Evolutionary conservation across 2,329 filamentous ascomycete genomes (phyloP), one percentile per base, ranked within the genome.

Genomic region (Teratosphaeria zuluensis): DNA sequence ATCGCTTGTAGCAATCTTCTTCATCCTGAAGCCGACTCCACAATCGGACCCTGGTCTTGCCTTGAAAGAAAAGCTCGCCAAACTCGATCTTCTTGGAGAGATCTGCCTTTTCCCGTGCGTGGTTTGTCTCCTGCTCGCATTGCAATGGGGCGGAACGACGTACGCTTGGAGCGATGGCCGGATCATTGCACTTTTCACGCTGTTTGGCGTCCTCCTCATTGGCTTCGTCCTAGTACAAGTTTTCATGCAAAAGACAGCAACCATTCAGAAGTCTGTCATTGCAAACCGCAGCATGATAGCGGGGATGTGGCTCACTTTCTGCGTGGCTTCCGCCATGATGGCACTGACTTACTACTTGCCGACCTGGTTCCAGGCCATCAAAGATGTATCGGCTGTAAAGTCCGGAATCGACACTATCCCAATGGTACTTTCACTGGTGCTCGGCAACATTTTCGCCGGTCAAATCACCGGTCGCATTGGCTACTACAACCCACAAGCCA

Each of bases 361-460:
- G 66, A 58, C 77, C 74, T 71, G 77, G 74, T 77, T 79, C 76
- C 73, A 80, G 61, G 76, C 76, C 12, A 76, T 79, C 68, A 77
- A 79, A 59, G 75, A 74, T 4, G 73, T 69, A 1, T 71, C 71
- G 0, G 76, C 77, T 2, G 74, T 75, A 16, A 73, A 75, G 48
- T 77, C 76, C 14, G 77, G 76, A 35, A 78, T 79, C 64, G 73
- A 75, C 68, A 77, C 75, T 53, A 68, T 80, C 1, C 78, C 78
- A 3, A 64, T 77, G 52, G 74, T 64, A 4, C 69, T 79, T n/a
- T 70, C 72, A 8, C 67, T 77, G 8, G 76, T 78, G 58, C 56
- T 77, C 59, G 62, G 75, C 53, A 73, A 71, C 56, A 72, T 78
- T 64, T 16, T 69, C n/a, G 64, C 69, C 30, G 77, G 76, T 33